Conservation (phyloP, 768 basidiomycete genomes). For the Tricholoma sp. region DNA sequence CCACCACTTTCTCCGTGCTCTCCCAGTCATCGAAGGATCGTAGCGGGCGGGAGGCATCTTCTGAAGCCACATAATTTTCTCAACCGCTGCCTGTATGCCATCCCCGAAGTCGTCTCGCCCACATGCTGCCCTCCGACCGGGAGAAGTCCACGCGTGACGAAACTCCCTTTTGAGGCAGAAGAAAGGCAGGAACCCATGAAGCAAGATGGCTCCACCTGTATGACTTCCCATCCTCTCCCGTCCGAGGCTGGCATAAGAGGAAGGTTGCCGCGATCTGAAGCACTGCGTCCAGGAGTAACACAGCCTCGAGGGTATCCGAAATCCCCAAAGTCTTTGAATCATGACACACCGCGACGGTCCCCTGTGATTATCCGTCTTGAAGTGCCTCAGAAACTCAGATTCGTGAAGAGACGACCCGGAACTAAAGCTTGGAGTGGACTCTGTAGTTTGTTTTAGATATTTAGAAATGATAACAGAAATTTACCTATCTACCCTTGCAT, state of each 20-base stretch:
- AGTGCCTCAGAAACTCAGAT: constrained; percentile 2
- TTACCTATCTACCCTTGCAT: not conserved
- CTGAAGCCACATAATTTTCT: constrained; percentile 3
- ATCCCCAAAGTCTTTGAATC: not conserved
- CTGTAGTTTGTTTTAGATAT: not conserved
- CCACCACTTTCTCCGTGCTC: not conserved
- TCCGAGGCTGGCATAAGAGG: not conserved
- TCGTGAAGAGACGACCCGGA: not conserved
- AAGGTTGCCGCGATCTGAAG: not conserved
- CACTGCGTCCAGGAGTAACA: not conserved
- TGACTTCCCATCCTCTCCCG: not conserved
- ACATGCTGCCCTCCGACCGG: not conserved
- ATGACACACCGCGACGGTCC: not conserved
- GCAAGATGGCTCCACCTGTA: not conserved
- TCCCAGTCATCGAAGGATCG: not conserved
- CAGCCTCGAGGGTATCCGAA: not conserved
- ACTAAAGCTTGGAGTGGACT: not conserved
- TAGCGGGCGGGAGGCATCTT: constrained; percentile 4
- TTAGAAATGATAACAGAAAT: not conserved
- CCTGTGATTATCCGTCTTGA: not conserved
- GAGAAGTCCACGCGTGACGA: not conserved
- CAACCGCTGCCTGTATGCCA: constrained; percentile 9
- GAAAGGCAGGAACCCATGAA: not conserved
- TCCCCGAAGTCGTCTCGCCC: constrained; percentile 13
- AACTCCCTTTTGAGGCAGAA: not conserved